phyloP scores from a whole-genome alignment of 169 alveolate species.

The Amoebophrya sp. region DNA sequence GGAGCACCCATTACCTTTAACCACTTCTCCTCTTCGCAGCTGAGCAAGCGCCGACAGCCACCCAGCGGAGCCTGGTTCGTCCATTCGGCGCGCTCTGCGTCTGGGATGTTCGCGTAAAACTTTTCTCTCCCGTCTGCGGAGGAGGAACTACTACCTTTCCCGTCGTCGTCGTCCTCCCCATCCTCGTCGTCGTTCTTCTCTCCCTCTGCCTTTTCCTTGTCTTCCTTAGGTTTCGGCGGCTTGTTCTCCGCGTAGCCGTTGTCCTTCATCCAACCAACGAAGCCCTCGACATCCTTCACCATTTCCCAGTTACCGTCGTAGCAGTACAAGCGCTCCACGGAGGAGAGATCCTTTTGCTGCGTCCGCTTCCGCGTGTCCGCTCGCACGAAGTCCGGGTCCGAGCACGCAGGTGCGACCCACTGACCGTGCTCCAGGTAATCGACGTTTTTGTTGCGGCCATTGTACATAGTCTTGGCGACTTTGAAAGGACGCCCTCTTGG shows the following conservation, averaged over 20 bases:
- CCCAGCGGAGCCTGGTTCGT: not conserved
- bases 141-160: not conserved
- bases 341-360: not conserved
- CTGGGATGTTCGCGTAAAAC: not conserved
- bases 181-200: no score
- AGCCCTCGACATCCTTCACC: constrained; percentile 12
- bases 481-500: not conserved
- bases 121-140: not conserved
- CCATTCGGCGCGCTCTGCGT: not conserved
- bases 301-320: constrained; percentile 2
- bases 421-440: not conserved
- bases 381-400: not conserved
- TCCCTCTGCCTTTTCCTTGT: no score
- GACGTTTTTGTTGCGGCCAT: not conserved
- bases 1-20: not conserved
- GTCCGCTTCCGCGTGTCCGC: not conserved
- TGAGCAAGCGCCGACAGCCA: constrained; percentile 5
- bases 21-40: constrained; percentile 23
- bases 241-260: no score
- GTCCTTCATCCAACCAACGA: not conserved
- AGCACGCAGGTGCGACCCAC: not conserved
- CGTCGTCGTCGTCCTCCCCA: not conserved
- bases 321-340: not conserved
- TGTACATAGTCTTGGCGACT: not conserved
- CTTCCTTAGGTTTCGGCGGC: no score